A percentile compares a stretch with the other conserved stretches of the same genome.
phyloP scores from a whole-genome alignment of 1,139 yeast species.

The Hansenula sp. region DNA sequence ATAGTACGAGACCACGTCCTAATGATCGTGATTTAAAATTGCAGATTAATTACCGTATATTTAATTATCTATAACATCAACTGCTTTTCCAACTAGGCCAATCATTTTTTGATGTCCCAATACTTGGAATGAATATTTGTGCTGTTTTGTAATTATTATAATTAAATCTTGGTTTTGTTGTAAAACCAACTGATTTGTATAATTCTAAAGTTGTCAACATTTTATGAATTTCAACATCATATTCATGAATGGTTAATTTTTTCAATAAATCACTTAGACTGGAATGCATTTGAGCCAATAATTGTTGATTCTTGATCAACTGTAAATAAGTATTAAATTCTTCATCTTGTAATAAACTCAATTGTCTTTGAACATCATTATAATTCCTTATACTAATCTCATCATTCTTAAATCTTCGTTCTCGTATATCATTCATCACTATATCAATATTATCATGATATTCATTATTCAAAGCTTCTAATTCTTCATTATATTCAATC shows the following conservation, averaged over 20 bases:
- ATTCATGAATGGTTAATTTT: background rate
- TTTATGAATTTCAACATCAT: conserved; percentile 1
- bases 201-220: background rate
- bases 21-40: no score
- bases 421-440: conserved; percentile 7
- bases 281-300: conserved; percentile 8
- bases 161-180: background rate
- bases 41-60: no score
- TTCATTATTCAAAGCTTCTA: conserved; percentile 8
- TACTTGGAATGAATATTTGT: no score
- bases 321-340: conserved; percentile 11
- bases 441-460: conserved; percentile 12
- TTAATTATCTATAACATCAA: no score
- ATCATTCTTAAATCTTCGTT: conserved; percentile 6
- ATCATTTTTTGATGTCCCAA: no score
- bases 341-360: conserved; percentile 6
- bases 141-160: background rate
- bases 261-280: no score
- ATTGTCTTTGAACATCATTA: background rate
- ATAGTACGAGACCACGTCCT: no score
- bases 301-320: conserved; percentile 9
- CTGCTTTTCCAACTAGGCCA: no score
- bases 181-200: background rate
- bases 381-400: conserved; percentile 2
- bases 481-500: conserved; percentile 7